Evolutionary conservation across 345 rosid genomes (phyloP).

Genomic region (Citropsis articulata): DNA sequence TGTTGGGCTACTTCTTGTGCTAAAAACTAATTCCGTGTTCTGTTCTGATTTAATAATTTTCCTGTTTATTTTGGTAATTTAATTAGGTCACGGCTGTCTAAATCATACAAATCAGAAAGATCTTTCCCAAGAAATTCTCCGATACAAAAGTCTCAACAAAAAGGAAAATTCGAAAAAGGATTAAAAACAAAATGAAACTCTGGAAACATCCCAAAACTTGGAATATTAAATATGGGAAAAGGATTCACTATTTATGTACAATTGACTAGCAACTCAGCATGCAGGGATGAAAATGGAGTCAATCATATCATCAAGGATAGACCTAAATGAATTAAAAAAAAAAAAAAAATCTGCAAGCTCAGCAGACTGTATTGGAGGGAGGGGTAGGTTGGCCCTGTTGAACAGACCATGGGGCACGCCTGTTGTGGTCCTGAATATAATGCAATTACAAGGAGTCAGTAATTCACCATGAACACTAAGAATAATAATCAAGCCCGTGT

Average conservation of each 20-base stretch:
- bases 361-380: conserved; percentile 32
- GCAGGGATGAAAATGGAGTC: neutral
- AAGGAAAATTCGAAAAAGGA: neutral
- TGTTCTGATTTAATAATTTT: neutral
- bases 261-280: neutral
- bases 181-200: neutral
- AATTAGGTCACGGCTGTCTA: neutral
- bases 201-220: neutral
- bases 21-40: neutral
- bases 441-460: neutral
- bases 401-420: conserved; percentile 75
- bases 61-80: neutral
- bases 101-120: neutral
- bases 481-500: neutral
- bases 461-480: neutral
- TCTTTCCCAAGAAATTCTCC: neutral
- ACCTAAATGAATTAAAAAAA: too few relatives aligned
- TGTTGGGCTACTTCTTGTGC: conserved; percentile 48
- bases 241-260: neutral
- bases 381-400: conserved; percentile 60
- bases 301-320: neutral
- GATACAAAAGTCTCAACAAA: neutral
- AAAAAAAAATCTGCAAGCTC: neutral
- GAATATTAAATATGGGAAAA: neutral
- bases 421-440: conserved; percentile 58